phyloP scores from a whole-genome alignment of 257 asterid genomes.

The Marsdenia floribunda region DNA sequence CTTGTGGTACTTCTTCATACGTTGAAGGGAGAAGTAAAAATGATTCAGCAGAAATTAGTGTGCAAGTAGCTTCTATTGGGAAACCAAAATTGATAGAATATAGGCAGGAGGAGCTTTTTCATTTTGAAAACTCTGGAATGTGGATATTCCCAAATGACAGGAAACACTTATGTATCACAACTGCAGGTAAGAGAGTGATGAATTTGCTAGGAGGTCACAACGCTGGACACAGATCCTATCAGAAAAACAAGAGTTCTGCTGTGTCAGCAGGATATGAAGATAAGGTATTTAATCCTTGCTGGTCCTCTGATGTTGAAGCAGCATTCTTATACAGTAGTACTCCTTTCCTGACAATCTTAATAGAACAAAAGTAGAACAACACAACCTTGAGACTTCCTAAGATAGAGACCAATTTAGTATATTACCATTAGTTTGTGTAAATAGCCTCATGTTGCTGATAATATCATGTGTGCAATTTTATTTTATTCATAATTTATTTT shows the following conservation, averaged over 20 bases:
- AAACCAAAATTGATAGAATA: constrained; percentile 30
- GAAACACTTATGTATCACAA: constrained; percentile 51
- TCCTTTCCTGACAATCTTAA: neutral
- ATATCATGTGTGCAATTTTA: neutral
- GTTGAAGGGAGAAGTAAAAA: constrained; percentile 31
- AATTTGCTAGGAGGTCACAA: constrained; percentile 24
- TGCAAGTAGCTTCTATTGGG: constrained; percentile 28
- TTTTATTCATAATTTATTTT: neutral
- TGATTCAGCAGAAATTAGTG: constrained; percentile 26
- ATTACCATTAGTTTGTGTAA: neutral
- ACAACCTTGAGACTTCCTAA: neutral
- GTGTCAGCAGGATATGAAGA: constrained; percentile 24
- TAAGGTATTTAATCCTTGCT: constrained; percentile 37
- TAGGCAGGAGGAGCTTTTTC: constrained; percentile 37
- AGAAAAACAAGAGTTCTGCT: constrained; percentile 23
- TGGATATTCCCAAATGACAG: constrained; percentile 66
- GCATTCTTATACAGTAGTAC: neutral
- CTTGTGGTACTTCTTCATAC: constrained; percentile 24
- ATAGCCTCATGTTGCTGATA: neutral
- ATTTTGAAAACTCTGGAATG: constrained; percentile 44
- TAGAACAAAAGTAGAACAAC: neutral
- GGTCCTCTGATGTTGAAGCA: neutral
- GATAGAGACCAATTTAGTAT: neutral
- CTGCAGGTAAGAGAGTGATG: constrained; percentile 50
- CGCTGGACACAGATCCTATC: constrained; percentile 29